Evolutionary conservation across 2,329 filamentous ascomycete genomes (phyloP).

Genomic region (Neobulgaria alba): DNA sequence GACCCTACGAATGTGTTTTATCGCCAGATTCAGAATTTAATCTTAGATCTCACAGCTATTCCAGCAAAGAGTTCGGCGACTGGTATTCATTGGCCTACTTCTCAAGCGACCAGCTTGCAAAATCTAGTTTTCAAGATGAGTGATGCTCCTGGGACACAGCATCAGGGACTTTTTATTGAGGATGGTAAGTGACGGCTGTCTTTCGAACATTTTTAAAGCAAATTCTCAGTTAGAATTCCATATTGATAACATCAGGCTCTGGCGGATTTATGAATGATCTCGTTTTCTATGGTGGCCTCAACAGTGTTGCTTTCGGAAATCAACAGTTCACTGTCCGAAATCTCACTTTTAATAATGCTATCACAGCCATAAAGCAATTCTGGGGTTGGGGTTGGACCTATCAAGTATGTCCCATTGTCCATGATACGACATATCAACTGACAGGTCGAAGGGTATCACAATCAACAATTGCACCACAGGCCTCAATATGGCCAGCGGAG

Average conservation of each 20-base stretch:
- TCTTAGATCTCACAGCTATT: constrained; percentile 43
- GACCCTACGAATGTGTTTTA: constrained; percentile 60
- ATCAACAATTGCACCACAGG: constrained; percentile 45
- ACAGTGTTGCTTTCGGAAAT: constrained; percentile 51
- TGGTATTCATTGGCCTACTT: constrained; percentile 45
- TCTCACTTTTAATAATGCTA: constrained; percentile 34
- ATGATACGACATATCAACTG: no score
- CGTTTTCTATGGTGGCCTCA: constrained; percentile 50
- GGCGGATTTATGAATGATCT: constrained; percentile 53
- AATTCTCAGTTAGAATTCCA: no score
- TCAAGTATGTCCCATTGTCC: no score
- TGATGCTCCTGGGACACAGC: constrained; percentile 35
- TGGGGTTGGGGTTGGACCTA: constrained; percentile 54
- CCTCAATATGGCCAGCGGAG: constrained; percentile 39
- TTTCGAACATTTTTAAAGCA: no score
- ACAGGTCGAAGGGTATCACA: constrained; percentile 38
- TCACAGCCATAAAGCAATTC: constrained; percentile 44
- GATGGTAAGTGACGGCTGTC: no score
- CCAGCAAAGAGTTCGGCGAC: constrained; percentile 23
- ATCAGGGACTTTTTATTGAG: constrained; percentile 53
- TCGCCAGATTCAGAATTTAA: constrained; percentile 55
- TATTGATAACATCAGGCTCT: no score
- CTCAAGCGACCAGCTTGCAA: constrained; percentile 50
- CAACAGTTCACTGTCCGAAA: constrained; percentile 57
- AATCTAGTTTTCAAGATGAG: constrained; percentile 54